These are phyloP conservation scores for Porogramme epimiltina DNA, from an alignment of 1,284 basidiomycete genomes.

Conservation along the genomic window DNA sequence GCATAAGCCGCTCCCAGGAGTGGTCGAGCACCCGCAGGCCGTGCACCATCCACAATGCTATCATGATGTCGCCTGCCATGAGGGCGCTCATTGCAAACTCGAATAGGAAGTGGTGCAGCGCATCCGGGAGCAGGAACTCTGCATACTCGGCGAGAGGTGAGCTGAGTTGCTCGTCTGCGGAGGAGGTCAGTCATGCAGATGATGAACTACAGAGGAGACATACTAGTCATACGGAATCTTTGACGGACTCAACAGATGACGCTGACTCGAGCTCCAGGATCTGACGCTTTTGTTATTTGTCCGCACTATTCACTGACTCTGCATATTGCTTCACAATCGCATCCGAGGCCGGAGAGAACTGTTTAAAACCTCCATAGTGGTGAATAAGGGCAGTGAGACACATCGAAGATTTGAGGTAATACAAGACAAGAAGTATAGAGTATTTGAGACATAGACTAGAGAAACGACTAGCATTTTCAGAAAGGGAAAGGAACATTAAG, in stretches of 20 bases:
- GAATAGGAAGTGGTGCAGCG: slow-evolving; percentile 46
- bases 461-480: background rate
- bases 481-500: too few relatives aligned
- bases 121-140: slow-evolving; percentile 38
- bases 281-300: slow-evolving; percentile 36
- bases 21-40: slow-evolving; percentile 62
- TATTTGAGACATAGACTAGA: slow-evolving; percentile 72
- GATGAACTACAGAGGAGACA: slow-evolving; percentile 23
- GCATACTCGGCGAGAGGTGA: slow-evolving; percentile 46
- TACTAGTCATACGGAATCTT: slow-evolving; percentile 63
- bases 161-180: slow-evolving; percentile 49
- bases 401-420: slow-evolving; percentile 61
- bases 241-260: slow-evolving; percentile 61
- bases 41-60: slow-evolving; percentile 61
- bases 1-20: slow-evolving; percentile 40
- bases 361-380: slow-evolving; percentile 70
- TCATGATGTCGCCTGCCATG: slow-evolving; percentile 62
- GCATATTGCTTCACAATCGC: slow-evolving; percentile 43
- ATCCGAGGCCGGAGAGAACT: slow-evolving; percentile 64
- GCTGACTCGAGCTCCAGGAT: slow-evolving; percentile 50
- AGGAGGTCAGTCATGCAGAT: background rate
- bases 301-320: slow-evolving; percentile 16
- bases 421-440: slow-evolving; percentile 71
- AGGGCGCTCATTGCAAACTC: slow-evolving; percentile 53
- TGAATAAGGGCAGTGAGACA: slow-evolving; percentile 78